Conservation (phyloP, 352 stramenopile genomes). For the Phytophthora pistaciae region DNA sequence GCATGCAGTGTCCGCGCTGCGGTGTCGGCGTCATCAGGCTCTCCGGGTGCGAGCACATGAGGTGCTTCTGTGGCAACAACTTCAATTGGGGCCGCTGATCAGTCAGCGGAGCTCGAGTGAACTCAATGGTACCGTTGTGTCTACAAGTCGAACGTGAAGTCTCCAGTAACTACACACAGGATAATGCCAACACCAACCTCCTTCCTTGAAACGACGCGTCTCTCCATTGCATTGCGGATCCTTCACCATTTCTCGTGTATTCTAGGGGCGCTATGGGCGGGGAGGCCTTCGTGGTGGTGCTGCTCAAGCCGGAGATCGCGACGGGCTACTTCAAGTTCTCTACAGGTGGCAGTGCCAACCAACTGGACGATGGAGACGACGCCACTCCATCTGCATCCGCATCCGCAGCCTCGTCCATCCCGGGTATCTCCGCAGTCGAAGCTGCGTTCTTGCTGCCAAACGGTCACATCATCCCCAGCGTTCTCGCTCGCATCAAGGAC, state of each 20-base stretch:
- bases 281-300: conserved; percentile 51
- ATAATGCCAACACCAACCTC: conserved; percentile 1
- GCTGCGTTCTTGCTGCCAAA: conserved; percentile 49
- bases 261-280: conserved; percentile 12
- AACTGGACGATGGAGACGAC: not conserved
- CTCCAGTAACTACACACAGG: not conserved
- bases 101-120: not conserved
- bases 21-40: conserved; percentile 62
- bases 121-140: not conserved
- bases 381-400: not conserved
- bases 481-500: conserved; percentile 52
- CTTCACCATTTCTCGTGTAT: conserved; percentile 3
- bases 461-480: conserved; percentile 45
- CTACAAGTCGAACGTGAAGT: conserved; percentile 2
- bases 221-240: conserved; percentile 25
- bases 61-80: conserved; percentile 23
- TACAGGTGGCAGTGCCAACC: not conserved
- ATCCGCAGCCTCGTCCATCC: conserved; percentile 17
- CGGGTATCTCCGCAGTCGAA: conserved; percentile 50
- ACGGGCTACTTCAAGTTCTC: conserved; percentile 58
- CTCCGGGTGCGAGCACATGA: conserved; percentile 53
- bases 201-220: conserved; percentile 33
- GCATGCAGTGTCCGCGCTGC: conserved; percentile 72
- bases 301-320: conserved; percentile 74
- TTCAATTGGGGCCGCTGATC: conserved; percentile 13